These are phyloP conservation scores for Volvariella surrecta DNA, from an alignment of 1,284 basidiomycete species.

Conservation along the genomic window DNA sequence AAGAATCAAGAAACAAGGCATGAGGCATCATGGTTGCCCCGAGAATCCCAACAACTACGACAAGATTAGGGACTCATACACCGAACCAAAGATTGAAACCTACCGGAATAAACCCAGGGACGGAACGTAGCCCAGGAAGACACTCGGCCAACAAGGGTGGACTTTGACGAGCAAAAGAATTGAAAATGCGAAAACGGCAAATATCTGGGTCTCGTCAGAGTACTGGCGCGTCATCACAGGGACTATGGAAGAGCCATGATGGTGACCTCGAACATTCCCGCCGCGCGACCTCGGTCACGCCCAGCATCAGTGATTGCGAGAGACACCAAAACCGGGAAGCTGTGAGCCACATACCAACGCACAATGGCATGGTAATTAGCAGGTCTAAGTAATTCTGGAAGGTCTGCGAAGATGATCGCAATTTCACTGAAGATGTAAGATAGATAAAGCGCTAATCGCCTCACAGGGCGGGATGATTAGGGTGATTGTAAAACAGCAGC, in stretches of 20 bases:
- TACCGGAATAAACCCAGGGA: constrained; percentile 42
- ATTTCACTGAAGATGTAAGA: constrained; percentile 58
- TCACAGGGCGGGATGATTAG: constrained; percentile 43
- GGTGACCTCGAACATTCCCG: constrained; percentile 69
- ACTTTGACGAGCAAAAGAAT: constrained; percentile 64
- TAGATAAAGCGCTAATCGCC: constrained; percentile 55
- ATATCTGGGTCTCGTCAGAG: constrained; percentile 32
- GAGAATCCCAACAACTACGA: constrained; percentile 55
- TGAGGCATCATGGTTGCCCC: constrained; percentile 47
- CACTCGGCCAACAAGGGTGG: constrained; percentile 57
- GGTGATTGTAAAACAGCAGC: constrained; percentile 51
- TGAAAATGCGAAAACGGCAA: constrained; percentile 65
- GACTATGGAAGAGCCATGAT: constrained; percentile 46
- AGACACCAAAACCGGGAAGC: constrained; percentile 73
- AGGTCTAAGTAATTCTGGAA: constrained; percentile 62
- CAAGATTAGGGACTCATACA: constrained; percentile 1
- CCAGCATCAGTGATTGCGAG: constrained; percentile 49
- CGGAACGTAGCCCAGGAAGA: constrained; percentile 73
- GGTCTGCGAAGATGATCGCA: constrained; percentile 71
- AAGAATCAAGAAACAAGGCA: constrained; percentile 73
- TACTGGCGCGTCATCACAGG: constrained; percentile 1
- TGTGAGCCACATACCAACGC: constrained; percentile 70
- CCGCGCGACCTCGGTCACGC: constrained; percentile 33
- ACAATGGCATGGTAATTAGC: constrained; percentile 55
- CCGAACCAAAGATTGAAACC: constrained; percentile 1